These are phyloP conservation scores for Pseudofabraea citricarpa DNA, from an alignment of 2,329 filamentous ascomycete species.

Conservation along the genomic window DNA sequence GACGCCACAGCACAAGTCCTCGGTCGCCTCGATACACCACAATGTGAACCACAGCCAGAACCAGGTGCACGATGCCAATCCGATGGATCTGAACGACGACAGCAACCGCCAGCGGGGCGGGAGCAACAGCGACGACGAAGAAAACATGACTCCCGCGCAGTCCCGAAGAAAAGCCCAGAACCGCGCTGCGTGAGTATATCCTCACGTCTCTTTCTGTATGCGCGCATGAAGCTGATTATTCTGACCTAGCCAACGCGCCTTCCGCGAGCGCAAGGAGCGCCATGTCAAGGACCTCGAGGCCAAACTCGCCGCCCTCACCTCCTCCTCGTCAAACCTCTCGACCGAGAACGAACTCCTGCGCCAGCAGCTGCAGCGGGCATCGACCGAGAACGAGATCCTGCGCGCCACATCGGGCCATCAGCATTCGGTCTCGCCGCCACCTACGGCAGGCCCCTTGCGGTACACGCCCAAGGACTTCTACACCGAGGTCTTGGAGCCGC, in stretches of 20 bases:
- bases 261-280: slow-evolving; percentile 91
- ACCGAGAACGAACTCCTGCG: slow-evolving; percentile 85
- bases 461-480: slow-evolving; percentile 73
- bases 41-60: slow-evolving; percentile 18
- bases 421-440: slow-evolving; percentile 35
- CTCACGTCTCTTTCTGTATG: neutral
- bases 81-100: slow-evolving; percentile 20
- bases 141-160: slow-evolving; percentile 50
- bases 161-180: slow-evolving; percentile 67
- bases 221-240: too few species aligned
- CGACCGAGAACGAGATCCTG: slow-evolving; percentile 89
- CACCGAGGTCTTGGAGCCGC: slow-evolving; percentile 54
- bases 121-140: slow-evolving; percentile 40
- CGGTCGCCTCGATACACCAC: slow-evolving; percentile 3
- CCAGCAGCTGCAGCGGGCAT: slow-evolving; percentile 75
- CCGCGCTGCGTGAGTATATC: slow-evolving; percentile 58
- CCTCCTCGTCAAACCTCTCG: slow-evolving; percentile 64
- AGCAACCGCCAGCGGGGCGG: slow-evolving; percentile 19
- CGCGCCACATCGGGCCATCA: slow-evolving; percentile 63
- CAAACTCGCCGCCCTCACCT: slow-evolving; percentile 74
- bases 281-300: slow-evolving; percentile 91
- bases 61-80: slow-evolving; percentile 9
- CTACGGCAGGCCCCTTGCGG: slow-evolving; percentile 59
- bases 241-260: slow-evolving; percentile 74
- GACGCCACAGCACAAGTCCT: slow-evolving; percentile 21